Percentiles rank a stretch among this genome's conserved stretches.
These are phyloP conservation scores for Epichloe coenophiala DNA, from an alignment of 2,329 filamentous ascomycete genomes.

Conservation along the genomic window DNA sequence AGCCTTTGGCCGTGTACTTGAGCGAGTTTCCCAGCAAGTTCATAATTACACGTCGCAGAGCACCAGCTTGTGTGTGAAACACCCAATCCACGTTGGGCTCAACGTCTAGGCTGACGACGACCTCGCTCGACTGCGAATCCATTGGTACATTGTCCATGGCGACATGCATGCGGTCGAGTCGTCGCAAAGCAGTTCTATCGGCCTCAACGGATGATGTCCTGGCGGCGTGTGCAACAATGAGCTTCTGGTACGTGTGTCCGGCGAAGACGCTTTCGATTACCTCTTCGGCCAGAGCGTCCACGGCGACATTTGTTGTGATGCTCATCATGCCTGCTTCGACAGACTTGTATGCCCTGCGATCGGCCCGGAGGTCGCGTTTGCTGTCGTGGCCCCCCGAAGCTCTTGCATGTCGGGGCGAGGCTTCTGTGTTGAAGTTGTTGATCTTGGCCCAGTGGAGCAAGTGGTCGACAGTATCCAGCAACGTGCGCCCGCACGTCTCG, in stretches of 20 bases:
- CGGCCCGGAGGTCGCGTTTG: not conserved
- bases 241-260: constrained; percentile 26
- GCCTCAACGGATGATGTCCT: not conserved
- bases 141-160: constrained; percentile 12
- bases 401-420: not conserved
- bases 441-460: constrained; percentile 43
- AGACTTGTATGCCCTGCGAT: not conserved
- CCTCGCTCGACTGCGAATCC: constrained; percentile 9
- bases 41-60: constrained; percentile 41
- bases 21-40: constrained; percentile 50
- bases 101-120: constrained; percentile 20
- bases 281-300: constrained; percentile 30
- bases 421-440: constrained; percentile 20
- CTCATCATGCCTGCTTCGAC: constrained; percentile 8
- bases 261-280: constrained; percentile 33
- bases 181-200: constrained; percentile 5
- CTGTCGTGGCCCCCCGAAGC: not conserved
- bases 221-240: constrained; percentile 9
- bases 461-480: constrained; percentile 42
- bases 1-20: constrained; percentile 38
- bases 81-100: constrained; percentile 40
- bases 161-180: constrained; percentile 27
- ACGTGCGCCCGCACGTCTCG: constrained; percentile 34
- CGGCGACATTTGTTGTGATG: constrained; percentile 13
- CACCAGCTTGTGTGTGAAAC: constrained; percentile 42